Percentiles rank a stretch among this genome's conserved stretches.
Conservation (phyloP, 1,139 yeast species). For the Pichia sp. region DNA sequence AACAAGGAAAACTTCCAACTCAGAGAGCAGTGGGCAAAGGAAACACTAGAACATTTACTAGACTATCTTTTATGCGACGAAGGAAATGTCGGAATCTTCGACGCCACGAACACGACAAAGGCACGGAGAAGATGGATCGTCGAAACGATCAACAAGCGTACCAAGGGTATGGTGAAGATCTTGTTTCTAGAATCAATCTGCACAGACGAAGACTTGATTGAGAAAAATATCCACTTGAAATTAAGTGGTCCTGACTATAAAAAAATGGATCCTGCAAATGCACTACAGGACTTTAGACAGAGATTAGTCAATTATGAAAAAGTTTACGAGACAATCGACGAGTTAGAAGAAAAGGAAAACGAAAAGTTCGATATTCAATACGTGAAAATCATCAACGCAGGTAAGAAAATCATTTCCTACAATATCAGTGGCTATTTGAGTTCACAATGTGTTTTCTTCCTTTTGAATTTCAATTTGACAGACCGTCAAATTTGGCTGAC, state of each 20-base stretch:
- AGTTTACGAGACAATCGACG: slow-evolving; percentile 90
- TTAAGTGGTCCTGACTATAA: slow-evolving; percentile 92
- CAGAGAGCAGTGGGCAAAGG: slow-evolving; percentile 96
- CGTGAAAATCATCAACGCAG: slow-evolving; percentile 95
- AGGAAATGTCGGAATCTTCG: slow-evolving; percentile 94
- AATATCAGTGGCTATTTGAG: slow-evolving; percentile 91
- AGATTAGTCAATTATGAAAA: slow-evolving; percentile 81
- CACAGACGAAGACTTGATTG: slow-evolving; percentile 73
- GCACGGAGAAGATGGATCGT: slow-evolving; percentile 67
- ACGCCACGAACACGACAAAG: slow-evolving; percentile 91
- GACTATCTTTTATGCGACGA: slow-evolving; percentile 77
- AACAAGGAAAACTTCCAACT: slow-evolving; percentile 63
- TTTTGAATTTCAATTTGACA: slow-evolving; percentile 84
- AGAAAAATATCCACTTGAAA: slow-evolving; percentile 79
- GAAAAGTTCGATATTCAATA: slow-evolving; percentile 76
- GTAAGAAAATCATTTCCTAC: slow-evolving; percentile 88
- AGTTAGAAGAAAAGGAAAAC: slow-evolving; percentile 60
- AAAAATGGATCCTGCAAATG: slow-evolving; percentile 79
- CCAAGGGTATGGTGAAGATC: slow-evolving; percentile 74
- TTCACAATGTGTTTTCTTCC: slow-evolving; percentile 88
- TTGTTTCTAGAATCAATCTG: slow-evolving; percentile 87
- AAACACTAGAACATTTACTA: slow-evolving; percentile 79
- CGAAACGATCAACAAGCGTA: slow-evolving; percentile 66
- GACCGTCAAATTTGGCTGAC: slow-evolving; percentile 96
- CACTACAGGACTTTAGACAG: slow-evolving; percentile 78